These are phyloP conservation scores for Alnus glutinosa DNA, from an alignment of 306 rosid species.

Conservation along the genomic window DNA sequence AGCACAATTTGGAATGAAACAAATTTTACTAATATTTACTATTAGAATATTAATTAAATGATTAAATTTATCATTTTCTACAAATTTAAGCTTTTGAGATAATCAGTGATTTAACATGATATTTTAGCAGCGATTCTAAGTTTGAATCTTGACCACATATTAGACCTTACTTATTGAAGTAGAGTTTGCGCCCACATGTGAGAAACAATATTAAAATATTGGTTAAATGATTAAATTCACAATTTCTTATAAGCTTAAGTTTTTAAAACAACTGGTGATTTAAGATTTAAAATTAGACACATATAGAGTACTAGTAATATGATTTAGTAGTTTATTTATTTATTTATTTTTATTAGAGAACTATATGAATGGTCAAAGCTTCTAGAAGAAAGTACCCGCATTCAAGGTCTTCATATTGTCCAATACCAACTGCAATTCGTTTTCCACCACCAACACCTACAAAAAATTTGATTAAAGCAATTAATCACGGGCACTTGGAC, in stretches of 20 bases:
- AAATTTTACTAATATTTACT: too few species aligned
- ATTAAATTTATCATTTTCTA: too few species aligned
- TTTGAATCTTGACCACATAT: too few species aligned
- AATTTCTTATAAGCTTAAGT: too few species aligned
- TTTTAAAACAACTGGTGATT: constrained; percentile 2
- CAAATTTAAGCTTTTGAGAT: too few species aligned
- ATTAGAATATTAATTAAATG: too few species aligned
- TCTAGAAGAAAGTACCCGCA: constrained; percentile 61
- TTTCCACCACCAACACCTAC: constrained; percentile 72
- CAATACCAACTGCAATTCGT: constrained; percentile 74
- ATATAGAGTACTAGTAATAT: neutral
- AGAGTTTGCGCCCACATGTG: too few species aligned
- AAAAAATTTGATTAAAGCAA: constrained; percentile 30
- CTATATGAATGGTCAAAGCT: neutral
- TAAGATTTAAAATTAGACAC: constrained; percentile 5
- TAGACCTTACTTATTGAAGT: too few species aligned
- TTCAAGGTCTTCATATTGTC: constrained; percentile 67
- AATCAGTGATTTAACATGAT: too few species aligned
- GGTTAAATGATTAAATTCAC: too few species aligned
- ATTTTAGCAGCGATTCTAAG: too few species aligned
- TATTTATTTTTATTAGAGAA: neutral
- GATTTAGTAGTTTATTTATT: neutral
- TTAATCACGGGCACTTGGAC: constrained; percentile 20
- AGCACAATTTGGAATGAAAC: neutral
- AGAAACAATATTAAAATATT: too few species aligned